A percentile compares a stretch with the other conserved stretches of the same genome.
phyloP scores from a whole-genome alignment of 768 basidiomycete species.

The Chlorophyllum brunneum region DNA sequence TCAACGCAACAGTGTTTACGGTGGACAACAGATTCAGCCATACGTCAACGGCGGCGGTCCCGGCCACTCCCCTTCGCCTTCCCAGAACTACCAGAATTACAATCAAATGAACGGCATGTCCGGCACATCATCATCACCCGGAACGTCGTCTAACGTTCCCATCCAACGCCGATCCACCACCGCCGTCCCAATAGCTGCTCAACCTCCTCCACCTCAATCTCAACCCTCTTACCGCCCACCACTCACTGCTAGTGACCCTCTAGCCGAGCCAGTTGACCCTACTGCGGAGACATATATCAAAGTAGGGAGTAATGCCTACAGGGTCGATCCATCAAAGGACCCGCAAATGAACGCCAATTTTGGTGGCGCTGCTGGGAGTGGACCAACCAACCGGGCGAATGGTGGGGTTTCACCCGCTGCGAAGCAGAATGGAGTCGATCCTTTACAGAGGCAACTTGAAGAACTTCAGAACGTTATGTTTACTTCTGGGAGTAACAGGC shows the following conservation, averaged over 20 bases:
- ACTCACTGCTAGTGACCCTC: conserved; percentile 8
- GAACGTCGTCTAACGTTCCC: conserved; percentile 18
- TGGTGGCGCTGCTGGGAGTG: neutral
- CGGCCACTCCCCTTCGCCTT: conserved; percentile 8
- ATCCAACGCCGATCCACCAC: conserved; percentile 23
- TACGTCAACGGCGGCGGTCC: conserved; percentile 27
- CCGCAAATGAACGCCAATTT: conserved; percentile 38
- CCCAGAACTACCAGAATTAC: conserved; percentile 6
- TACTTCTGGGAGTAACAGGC: conserved; percentile 43
- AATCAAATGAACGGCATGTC: conserved; percentile 11
- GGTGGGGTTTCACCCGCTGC: conserved; percentile 5
- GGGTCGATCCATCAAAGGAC: conserved; percentile 60
- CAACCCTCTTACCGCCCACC: neutral
- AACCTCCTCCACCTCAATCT: conserved; percentile 22
- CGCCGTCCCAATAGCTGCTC: conserved; percentile 14
- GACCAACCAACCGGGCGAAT: conserved; percentile 5
- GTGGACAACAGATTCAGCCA: conserved; percentile 19
- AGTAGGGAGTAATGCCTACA: conserved; percentile 64
- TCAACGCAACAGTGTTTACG: conserved; percentile 20
- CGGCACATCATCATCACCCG: conserved; percentile 15
- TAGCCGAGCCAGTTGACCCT: conserved; percentile 60
- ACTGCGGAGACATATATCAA: conserved; percentile 64
- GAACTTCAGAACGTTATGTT: conserved; percentile 47
- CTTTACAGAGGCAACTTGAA: conserved; percentile 62
- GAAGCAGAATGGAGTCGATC: conserved; percentile 45